Base-by-base conservation (phyloP, 1,284 basidiomycete species). In the Gymnopus androsaceus region DNA sequence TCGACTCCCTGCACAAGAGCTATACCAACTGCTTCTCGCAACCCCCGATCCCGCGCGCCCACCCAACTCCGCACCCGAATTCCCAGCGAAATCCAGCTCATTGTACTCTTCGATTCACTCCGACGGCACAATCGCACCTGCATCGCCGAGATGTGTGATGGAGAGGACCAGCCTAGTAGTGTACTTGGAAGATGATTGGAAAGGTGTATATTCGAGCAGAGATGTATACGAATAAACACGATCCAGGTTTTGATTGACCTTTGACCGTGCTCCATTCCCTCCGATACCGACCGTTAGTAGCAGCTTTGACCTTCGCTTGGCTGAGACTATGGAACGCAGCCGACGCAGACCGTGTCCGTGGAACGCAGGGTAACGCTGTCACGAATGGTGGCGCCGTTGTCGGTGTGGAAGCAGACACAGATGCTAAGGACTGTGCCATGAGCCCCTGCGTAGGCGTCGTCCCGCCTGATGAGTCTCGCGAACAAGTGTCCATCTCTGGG, bases 161-260 rank as follows among this genome's bases (percentile, higher is more conserved):
- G 91, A 87, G 25, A 99, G 81, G 77, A 97, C 98, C 33, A 99
- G 77, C 1, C 95, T 86, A 69, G 96, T 97, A n/a, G n/a, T n/a
- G n/a, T n/a, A n/a, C n/a, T n/a, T n/a, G n/a, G n/a, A n/a, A n/a
- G n/a, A n/a, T n/a, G n/a, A n/a, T n/a, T n/a, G n/a, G n/a, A n/a
- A n/a, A n/a, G n/a, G n/a, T n/a, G n/a, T n/a, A n/a, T n/a, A n/a
- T n/a, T n/a, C n/a, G n/a, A n/a, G n/a, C n/a, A n/a, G n/a, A n/a
- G n/a, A n/a, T n/a, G n/a, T n/a, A n/a, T n/a, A n/a, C n/a, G n/a
- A n/a, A n/a, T n/a, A n/a, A n/a, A n/a, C n/a, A n/a, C n/a, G n/a
- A n/a, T n/a, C n/a, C n/a, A n/a, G n/a, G n/a, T n/a, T n/a, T n/a
- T n/a, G n/a, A n/a, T n/a, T n/a, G n/a, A n/a, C n/a, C n/a, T n/a